Base-by-base conservation (phyloP, 164 flowering plant species). In the Platanus orientalis region DNA sequence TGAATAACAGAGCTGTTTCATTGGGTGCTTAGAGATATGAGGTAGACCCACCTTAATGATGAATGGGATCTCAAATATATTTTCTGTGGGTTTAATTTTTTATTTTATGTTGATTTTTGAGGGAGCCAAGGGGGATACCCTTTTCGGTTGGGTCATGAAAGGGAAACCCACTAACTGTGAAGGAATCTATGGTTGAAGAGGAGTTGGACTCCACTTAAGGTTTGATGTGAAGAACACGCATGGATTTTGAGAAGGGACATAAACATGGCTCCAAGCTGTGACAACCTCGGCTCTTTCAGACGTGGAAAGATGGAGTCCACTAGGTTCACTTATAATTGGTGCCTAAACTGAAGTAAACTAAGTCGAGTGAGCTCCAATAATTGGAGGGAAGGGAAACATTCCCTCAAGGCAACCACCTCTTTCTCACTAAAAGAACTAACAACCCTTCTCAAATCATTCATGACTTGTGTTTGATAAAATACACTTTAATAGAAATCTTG, bases 151-250 rank as follows among this genome's bases (percentile, higher is more conserved):
- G 84, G 83, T 75, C 68, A 63, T 73, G 88, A 83, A 79, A 83
- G 71, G 71, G 83, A 79, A 73, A 77, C 68, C 81, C 69, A 73
- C 58, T 48, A 49, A 5, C n/a, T n/a, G 23, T 51, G 71, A 71
- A 67, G 49, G 49, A 44, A 44, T 59, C 62, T 39, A 50, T 76
- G 78, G 88, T 83, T 81, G 89, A 77, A 72, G 83, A 72, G 85
- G 93, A 84, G 93, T 79, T 85, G 89, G 88, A 83, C 60, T 82
- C 90, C 93, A 87, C 93, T 84, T 69, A 44, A 66, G 60, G 60
- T 69, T 79, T 73, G 77, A 73, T 80, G 76, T 77, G 83, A 80
- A 80, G 71, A 76, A 69, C 73, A 77, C 80, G 75, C 81, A 79
- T 77, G 71, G 73, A 68, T 68, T 71, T 58, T 69, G 70, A 66